Evolutionary conservation across 164 flowering plant genomes (phyloP), one percentile per base, ranked within the genome.

Genomic region (Euptelea pleiosperma): DNA sequence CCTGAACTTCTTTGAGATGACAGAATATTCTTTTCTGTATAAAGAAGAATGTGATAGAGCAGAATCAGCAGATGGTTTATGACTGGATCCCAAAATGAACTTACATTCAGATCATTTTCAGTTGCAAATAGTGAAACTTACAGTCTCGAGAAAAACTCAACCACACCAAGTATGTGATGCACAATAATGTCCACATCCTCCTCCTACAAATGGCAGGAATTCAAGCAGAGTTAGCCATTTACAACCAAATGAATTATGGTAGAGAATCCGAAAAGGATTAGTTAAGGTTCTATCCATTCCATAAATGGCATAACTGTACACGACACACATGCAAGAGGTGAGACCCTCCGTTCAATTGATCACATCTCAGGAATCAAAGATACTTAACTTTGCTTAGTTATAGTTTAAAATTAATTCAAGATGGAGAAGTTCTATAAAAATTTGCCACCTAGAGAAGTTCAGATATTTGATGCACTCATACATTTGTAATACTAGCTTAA

Each of bases 121-220:
- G 29, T 26, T 49, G 29, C 16, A 33, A 50, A 30, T 4, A 3
- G 12, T n/a, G 41, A 55, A 50, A 39, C 36, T 51, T 75, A 85
- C 91, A 77, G 68, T 65, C 52, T 74, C 49, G 41, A 35, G 60
- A 77, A 79, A 31, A 86, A 79, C 19, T 83, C 84, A 10, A 83
- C 55, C 53, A 73, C 50, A 24, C 91, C 91, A 47, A 66, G 73
- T 49, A 85, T 77, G 73, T 88, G 91, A 74, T 83, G 82, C 64
- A 82, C 61, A 58, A 88, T 66, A 29, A 85, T 50, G 10, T 83
- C 79, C 46, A 88, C 89, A 69, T 85, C 87, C 62, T 82, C 88
- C 51, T 77, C 89, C 91, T 88, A 52, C 30, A 61, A 48, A 37
- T 16, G 18, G 18, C 18, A 47, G 4, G 52, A 35, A 21, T 15